Conservation (phyloP, 805 yeast species). For the Ogataea zsoltii region DNA sequence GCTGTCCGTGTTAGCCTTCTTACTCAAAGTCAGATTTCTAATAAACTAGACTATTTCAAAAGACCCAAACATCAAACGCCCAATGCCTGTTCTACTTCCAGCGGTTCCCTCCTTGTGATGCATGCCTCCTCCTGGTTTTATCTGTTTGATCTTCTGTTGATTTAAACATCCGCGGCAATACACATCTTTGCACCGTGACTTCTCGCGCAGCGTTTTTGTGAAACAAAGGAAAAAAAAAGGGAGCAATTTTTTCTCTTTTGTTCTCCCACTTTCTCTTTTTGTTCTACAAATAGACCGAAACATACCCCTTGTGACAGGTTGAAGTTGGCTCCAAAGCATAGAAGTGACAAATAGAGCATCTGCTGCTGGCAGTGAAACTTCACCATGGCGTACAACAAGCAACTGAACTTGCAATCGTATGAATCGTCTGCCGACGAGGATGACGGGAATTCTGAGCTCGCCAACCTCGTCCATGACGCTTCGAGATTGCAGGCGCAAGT, state of each 20-base stretch:
- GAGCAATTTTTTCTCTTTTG: background rate
- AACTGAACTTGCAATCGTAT: conserved; percentile 19
- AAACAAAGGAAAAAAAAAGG: background rate
- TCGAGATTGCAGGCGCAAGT: conserved; percentile 5
- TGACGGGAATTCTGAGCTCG: conserved; percentile 10
- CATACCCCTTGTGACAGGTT: conserved; percentile 2
- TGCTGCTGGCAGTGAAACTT: background rate
- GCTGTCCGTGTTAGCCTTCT: too few species aligned
- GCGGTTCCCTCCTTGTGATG: too few species aligned
- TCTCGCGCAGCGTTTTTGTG: conserved; percentile 8
- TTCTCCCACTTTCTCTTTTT: conserved; percentile 1
- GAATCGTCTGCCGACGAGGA: conserved; percentile 22
- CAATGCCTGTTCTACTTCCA: too few species aligned
- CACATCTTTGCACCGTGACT: background rate
- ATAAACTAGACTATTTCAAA: too few species aligned
- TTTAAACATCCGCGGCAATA: background rate
- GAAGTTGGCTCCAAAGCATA: background rate
- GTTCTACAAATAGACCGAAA: background rate
- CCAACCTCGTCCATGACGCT: conserved; percentile 5
- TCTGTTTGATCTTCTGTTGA: background rate
- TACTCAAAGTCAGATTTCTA: too few species aligned
- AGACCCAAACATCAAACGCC: too few species aligned
- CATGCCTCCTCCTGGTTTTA: too few species aligned
- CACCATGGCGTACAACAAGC: conserved; percentile 24
- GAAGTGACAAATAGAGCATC: background rate